These are phyloP conservation scores for Aphanomyces stellatus DNA, from an alignment of 352 stramenopile genomes.

Conservation along the genomic window DNA sequence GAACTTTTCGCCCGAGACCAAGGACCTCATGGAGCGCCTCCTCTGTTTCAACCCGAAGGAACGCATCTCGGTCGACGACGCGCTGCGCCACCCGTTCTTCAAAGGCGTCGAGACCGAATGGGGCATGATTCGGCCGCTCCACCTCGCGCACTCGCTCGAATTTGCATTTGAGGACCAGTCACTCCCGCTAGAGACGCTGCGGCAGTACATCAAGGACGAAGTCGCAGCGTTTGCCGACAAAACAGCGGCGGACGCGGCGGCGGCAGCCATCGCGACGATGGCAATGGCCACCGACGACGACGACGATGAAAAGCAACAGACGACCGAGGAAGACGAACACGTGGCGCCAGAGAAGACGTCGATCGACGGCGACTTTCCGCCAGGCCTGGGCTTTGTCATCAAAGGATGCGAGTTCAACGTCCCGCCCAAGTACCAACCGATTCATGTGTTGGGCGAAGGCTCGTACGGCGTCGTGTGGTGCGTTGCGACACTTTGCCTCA, in stretches of 20 bases:
- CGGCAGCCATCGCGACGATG: no score
- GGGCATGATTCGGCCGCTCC: constrained; percentile 52
- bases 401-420: constrained; percentile 85
- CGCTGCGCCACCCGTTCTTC: constrained; percentile 84
- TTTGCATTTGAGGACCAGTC: constrained; percentile 77
- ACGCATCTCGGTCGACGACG: constrained; percentile 83
- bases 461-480: constrained; percentile 90
- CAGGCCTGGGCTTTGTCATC: constrained; percentile 60
- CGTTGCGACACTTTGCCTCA: constrained; percentile 10
- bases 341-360: constrained; percentile 16
- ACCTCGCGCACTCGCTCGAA: constrained; percentile 64
- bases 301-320: constrained; percentile 16
- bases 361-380: constrained; percentile 33
- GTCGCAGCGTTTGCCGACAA: constrained; percentile 47
- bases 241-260: neutral
- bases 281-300: constrained; percentile 20
- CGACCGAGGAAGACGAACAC: neutral
- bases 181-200: constrained; percentile 52
- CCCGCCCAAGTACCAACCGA: constrained; percentile 58
- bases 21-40: constrained; percentile 80
- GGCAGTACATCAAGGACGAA: constrained; percentile 75
- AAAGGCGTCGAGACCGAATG: constrained; percentile 84
- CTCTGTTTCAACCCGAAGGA: constrained; percentile 88
- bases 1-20: constrained; percentile 27
- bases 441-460: constrained; percentile 84